These are phyloP conservation scores for Penicillium malachiteum DNA, from an alignment of 495 filamentous ascomycete genomes.

Conservation along the genomic window DNA sequence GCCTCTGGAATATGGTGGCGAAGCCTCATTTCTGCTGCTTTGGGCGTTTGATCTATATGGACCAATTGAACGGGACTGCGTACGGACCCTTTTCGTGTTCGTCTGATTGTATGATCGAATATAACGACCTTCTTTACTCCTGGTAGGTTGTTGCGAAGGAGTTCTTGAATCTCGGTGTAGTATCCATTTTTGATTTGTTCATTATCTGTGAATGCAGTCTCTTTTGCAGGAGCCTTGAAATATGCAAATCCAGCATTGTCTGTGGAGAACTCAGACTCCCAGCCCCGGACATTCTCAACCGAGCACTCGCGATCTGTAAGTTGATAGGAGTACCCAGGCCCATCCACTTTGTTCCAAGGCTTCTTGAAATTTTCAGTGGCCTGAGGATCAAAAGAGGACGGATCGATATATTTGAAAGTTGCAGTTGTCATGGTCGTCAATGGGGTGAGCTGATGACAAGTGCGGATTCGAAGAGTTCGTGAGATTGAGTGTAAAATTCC, in stretches of 20 bases:
- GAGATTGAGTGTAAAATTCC: too few relatives aligned
- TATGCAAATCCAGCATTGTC: constrained; percentile 13
- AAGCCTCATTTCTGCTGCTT: constrained; percentile 61
- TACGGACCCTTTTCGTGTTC: constrained; percentile 46
- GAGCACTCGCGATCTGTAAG: constrained; percentile 4
- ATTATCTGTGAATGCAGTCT: constrained; percentile 38
- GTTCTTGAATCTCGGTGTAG: constrained; percentile 74
- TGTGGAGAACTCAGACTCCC: constrained; percentile 11
- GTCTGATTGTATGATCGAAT: constrained; percentile 89
- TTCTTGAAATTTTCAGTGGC: too few relatives aligned
- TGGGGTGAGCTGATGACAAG: too few relatives aligned
- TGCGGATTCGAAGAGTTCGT: too few relatives aligned
- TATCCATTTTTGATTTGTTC: constrained; percentile 62
- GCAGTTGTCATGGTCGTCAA: too few relatives aligned
- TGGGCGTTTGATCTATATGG: constrained; percentile 79
- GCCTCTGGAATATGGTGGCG: constrained; percentile 55
- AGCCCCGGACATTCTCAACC: constrained; percentile 10
- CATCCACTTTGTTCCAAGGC: too few relatives aligned
- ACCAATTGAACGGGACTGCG: constrained; percentile 66
- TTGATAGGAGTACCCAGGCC: too few relatives aligned
- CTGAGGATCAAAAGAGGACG: too few relatives aligned
- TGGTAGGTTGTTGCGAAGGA: constrained; percentile 62
- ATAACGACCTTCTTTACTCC: constrained; percentile 64
- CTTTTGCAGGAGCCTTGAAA: constrained; percentile 6
- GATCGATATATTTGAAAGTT: too few relatives aligned